These are phyloP conservation scores for Talinum fruticosum DNA, from an alignment of 148 eudicot genomes.

Conservation along the genomic window DNA sequence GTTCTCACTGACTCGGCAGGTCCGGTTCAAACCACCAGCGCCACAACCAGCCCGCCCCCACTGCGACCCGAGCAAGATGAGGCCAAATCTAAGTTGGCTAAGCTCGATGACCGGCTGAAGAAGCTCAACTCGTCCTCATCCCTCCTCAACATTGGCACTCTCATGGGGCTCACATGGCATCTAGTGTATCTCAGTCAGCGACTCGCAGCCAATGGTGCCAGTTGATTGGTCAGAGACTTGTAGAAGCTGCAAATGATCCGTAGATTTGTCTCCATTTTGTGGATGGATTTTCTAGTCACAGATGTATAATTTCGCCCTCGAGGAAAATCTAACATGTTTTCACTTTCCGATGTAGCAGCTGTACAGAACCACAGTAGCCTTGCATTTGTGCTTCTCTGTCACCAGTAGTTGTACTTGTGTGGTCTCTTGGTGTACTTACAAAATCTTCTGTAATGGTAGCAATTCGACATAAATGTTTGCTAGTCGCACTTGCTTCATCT, in stretches of 20 bases:
- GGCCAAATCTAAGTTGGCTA: conserved; percentile 27
- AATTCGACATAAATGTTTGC: neutral
- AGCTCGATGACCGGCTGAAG: conserved; percentile 41
- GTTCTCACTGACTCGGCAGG: conserved; percentile 12
- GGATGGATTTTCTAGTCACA: neutral
- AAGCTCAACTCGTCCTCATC: conserved; percentile 70
- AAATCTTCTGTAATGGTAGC: neutral
- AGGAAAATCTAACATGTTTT: conserved; percentile 5
- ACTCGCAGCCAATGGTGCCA: conserved; percentile 21
- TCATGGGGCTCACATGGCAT: conserved; percentile 74
- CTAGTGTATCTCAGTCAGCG: conserved; percentile 61
- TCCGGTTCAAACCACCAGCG: neutral
- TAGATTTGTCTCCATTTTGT: neutral
- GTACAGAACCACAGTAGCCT: neutral
- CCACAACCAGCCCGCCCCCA: conserved; percentile 19
- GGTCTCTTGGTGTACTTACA: neutral
- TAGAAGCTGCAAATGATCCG: neutral
- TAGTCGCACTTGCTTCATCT: too few species aligned
- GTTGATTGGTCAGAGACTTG: neutral
- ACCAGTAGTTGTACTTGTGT: neutral
- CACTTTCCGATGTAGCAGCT: conserved; percentile 12
- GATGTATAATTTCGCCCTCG: neutral
- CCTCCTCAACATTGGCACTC: conserved; percentile 48
- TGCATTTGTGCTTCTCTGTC: conserved; percentile 3
- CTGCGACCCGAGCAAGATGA: conserved; percentile 22